phyloP scores from a whole-genome alignment of 441 rosid genomes.

The Erysimum pusillum region DNA sequence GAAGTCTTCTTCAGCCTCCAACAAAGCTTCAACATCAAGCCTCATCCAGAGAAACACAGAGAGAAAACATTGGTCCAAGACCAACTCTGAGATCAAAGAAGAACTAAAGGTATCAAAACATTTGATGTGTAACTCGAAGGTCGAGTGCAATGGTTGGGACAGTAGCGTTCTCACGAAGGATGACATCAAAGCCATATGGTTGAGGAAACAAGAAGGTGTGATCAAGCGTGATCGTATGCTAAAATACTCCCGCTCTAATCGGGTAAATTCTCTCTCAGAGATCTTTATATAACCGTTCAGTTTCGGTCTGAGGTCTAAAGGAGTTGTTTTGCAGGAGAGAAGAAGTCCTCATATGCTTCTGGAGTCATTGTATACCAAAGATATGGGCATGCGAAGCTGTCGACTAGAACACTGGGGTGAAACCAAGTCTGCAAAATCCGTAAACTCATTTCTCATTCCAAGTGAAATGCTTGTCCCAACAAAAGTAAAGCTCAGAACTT shows the following conservation, averaged over 20 bases:
- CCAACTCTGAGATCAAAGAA: constrained; percentile 51
- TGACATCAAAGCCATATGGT: constrained; percentile 68
- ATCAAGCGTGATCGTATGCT: constrained; percentile 78
- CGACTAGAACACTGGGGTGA: constrained; percentile 50
- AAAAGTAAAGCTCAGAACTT: constrained; percentile 49
- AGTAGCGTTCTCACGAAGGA: constrained; percentile 64
- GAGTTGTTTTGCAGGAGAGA: constrained; percentile 60
- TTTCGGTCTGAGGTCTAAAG: constrained; percentile 15
- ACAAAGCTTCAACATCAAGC: constrained; percentile 46
- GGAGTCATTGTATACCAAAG: constrained; percentile 53
- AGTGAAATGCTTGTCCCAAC: constrained; percentile 44
- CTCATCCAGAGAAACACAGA: constrained; percentile 39
- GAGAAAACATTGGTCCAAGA: constrained; percentile 44
- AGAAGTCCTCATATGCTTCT: constrained; percentile 52
- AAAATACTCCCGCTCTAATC: constrained; percentile 78
- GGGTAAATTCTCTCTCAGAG: constrained; percentile 54
- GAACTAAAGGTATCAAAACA: constrained; percentile 53
- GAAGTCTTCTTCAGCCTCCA: constrained; percentile 48
- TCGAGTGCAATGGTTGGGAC: constrained; percentile 67
- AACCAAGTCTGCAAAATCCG: constrained; percentile 44
- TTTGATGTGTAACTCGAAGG: constrained; percentile 42
- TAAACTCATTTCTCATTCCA: constrained; percentile 43
- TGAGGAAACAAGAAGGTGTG: constrained; percentile 66
- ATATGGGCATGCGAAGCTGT: constrained; percentile 53
- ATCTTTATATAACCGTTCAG: constrained; percentile 17